Base-by-base conservation (phyloP, 495 filamentous ascomycete genomes). In the Tetracladium setigerum region DNA sequence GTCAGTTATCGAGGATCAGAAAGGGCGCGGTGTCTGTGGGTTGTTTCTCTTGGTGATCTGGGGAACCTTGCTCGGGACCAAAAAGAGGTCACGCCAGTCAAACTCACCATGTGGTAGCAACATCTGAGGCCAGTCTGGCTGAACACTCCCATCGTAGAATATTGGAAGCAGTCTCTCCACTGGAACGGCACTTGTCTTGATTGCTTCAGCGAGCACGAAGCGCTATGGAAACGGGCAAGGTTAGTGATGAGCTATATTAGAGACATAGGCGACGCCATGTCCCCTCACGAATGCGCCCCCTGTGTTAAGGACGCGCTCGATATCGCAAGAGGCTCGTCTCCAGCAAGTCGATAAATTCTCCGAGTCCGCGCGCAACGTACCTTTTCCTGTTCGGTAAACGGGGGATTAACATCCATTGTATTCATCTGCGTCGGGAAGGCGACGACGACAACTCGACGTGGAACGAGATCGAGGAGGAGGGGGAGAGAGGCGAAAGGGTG, bases 171-270 rank as follows among this genome's bases (percentile, higher is more conserved):
- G 41, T 38, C 30, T 53, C 11, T 59, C 57, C 22, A 73, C 60
- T 33, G 74, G 66, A 50, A 77, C 64, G 19, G 62, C 55, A 62
- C 68, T 74, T 53, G 61, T 62, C 53, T 76, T 78, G 59, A 78
- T 67, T 50, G 70, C 73, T 64, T 78, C 73, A 58, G 67, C 69
- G 41, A 78, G 61, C 52, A 76, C 57, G 59, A 73, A 73, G 58
- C 74, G 71, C 74, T 78, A 50, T 22, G 54, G 46, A 12, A 49
- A 45, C 30, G 27, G 12, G 43, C 12, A 17, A 12, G 12, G 46
- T 67, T 62, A 67, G 45, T 60, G 49, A 38, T 45, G 22, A 27
- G 22, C 22, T 27, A 27, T 27, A 32, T 47, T 52, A 49, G 40
- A 27, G 22, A 7, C 22, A 27, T 27, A 27, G 22, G 7, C 22